Conservation (phyloP, 2,329 filamentous ascomycete species). For the Arthrobotrys conoides region DNA sequence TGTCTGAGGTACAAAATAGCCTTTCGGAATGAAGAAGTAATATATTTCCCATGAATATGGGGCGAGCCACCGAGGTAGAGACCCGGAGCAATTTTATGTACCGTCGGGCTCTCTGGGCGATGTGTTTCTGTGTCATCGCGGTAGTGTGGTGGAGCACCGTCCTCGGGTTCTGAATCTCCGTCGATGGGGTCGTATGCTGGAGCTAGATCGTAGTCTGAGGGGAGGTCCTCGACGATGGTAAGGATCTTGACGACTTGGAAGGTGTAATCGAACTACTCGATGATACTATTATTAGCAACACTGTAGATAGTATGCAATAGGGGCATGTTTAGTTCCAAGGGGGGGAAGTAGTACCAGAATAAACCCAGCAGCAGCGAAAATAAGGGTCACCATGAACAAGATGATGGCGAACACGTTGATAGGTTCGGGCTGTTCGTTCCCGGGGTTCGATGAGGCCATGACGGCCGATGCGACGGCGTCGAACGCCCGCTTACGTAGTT, state of each 20-base stretch:
- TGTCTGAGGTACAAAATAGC: constrained; percentile 75
- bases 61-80: constrained; percentile 69
- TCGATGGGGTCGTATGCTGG: constrained; percentile 64
- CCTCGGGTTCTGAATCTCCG: constrained; percentile 63
- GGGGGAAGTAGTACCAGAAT: constrained; percentile 35
- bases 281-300: constrained; percentile 7
- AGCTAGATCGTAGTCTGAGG: constrained; percentile 71
- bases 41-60: constrained; percentile 68
- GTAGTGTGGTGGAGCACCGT: constrained; percentile 64
- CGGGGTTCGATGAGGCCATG: constrained; percentile 34
- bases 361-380: constrained; percentile 51
- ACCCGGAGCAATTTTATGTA: constrained; percentile 68
- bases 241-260: constrained; percentile 72
- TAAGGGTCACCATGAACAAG: constrained; percentile 49
- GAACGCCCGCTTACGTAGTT: constrained; percentile 43
- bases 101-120: constrained; percentile 66
- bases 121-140: constrained; percentile 60
- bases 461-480: constrained; percentile 41
- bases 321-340: neutral
- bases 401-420: constrained; percentile 58
- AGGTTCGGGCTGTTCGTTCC: constrained; percentile 46
- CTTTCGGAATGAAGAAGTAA: constrained; percentile 74
- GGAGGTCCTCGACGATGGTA: constrained; percentile 76
- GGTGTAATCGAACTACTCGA: constrained; percentile 61
- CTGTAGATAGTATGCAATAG: too few species aligned